phyloP scores from a whole-genome alignment of 2,329 filamentous ascomycete species.

The Botrytis sinoallii region DNA sequence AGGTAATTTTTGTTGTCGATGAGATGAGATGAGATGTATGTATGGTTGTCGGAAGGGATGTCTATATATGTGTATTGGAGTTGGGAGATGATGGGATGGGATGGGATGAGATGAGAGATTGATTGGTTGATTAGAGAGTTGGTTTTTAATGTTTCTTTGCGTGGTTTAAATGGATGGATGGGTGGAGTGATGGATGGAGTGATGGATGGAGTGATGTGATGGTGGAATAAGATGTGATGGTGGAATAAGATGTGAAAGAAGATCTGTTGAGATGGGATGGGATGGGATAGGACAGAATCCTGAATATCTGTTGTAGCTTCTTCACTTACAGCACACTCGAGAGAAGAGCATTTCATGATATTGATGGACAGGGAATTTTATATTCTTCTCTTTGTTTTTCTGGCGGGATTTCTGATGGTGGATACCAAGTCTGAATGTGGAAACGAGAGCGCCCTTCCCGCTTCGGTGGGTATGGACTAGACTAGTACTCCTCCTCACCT shows the following conservation, averaged over 20 bases:
- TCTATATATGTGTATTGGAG: neutral
- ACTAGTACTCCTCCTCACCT: neutral
- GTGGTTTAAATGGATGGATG: no score
- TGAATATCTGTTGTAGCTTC: neutral
- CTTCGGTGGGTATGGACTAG: neutral
- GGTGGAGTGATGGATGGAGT: no score
- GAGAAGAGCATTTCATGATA: neutral
- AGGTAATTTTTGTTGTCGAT: neutral
- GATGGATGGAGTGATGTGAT: neutral
- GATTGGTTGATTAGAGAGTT: neutral
- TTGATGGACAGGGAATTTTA: neutral
- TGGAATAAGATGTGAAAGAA: neutral
- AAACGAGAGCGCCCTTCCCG: fast-evolving
- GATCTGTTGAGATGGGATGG: no score
- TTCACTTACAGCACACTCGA: neutral
- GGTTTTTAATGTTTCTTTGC: neutral
- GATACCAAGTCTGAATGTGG: neutral
- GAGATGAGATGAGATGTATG: neutral
- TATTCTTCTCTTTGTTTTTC: neutral
- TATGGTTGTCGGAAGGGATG: neutral
- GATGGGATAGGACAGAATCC: neutral
- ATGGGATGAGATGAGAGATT: neutral
- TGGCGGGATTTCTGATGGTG: neutral
- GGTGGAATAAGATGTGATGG: neutral
- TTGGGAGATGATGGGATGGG: neutral